A percentile compares a stretch with the other conserved stretches of the same genome.
Evolutionary conservation across 768 basidiomycete species (phyloP).

Genomic region (Cystobasidium ongulense): DNA sequence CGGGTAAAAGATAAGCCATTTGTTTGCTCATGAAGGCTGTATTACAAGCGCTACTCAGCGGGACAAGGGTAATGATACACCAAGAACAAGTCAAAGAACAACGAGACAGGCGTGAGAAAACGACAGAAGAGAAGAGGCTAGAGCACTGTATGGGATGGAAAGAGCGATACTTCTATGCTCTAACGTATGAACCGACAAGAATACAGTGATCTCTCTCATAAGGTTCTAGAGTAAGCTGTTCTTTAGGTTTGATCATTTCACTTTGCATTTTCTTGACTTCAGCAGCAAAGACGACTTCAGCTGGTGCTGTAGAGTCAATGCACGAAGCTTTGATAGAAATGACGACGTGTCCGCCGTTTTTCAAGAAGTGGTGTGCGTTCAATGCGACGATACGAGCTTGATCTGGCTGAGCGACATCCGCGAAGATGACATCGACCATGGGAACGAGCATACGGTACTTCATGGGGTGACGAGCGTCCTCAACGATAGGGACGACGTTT

Average conservation of each 20-base stretch:
- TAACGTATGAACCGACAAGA: conserved; percentile 44
- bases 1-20: too few relatives aligned
- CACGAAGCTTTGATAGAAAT: conserved; percentile 99
- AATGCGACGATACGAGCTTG: conserved; percentile 91
- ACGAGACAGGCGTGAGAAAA: background rate
- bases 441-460: conserved; percentile 94
- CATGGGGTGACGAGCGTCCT: conserved; percentile 92
- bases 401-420: conserved; percentile 96
- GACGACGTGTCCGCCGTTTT: conserved; percentile 80
- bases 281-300: conserved; percentile 77
- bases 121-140: background rate
- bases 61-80: background rate
- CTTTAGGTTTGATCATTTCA: conserved; percentile 79
- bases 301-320: conserved; percentile 88
- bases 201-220: conserved; percentile 47
- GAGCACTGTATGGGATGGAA: background rate
- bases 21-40: too few relatives aligned
- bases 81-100: background rate
- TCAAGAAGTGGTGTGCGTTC: conserved; percentile 92
- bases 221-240: conserved; percentile 85
- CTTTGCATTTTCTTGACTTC: conserved; percentile 75
- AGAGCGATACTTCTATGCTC: background rate
- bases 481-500: conserved; percentile 96
- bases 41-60: background rate
- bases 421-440: conserved; percentile 93